A percentile compares a stretch with the other conserved stretches of the same genome.
These are phyloP conservation scores for Cokeromyces recurvatus DNA, from an alignment of 371 early-diverging fungal species.

Conservation along the genomic window DNA sequence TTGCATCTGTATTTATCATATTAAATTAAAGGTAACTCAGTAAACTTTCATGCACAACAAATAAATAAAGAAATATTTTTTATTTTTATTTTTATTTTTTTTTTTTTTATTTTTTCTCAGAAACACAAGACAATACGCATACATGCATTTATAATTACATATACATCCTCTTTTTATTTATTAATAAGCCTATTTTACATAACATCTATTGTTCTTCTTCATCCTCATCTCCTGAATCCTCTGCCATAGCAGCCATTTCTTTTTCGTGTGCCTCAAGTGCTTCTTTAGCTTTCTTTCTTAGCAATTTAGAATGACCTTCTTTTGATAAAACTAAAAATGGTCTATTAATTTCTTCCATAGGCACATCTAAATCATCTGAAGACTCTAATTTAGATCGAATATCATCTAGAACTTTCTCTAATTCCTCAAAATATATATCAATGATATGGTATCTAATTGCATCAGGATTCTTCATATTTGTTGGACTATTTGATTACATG, in stretches of 20 bases:
- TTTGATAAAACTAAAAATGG: conserved; percentile 63
- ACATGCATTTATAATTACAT: too few relatives aligned
- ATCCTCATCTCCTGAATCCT: conserved; percentile 16
- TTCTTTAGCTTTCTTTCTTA: conserved; percentile 52
- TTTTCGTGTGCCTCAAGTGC: conserved; percentile 25
- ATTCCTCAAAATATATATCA: conserved; percentile 80
- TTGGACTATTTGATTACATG: conserved; percentile 45
- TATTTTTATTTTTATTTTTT: too few relatives aligned
- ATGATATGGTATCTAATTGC: conserved; percentile 74
- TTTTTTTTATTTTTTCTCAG: too few relatives aligned
- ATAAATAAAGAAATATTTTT: too few relatives aligned
- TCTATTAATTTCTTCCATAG: conserved; percentile 58
- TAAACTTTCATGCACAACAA: too few relatives aligned
- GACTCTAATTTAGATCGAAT: conserved; percentile 30
- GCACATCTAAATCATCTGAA: conserved; percentile 39
- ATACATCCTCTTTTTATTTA: too few relatives aligned
- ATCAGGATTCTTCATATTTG: conserved; percentile 64
- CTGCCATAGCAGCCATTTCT: conserved; percentile 20
- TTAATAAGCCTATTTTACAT: too few relatives aligned
- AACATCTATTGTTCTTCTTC: conserved; percentile 9
- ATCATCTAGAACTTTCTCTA: conserved; percentile 60
- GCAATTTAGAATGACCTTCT: conserved; percentile 45
- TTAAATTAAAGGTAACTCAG: too few relatives aligned
- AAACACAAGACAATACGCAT: too few relatives aligned
- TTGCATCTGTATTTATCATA: too few relatives aligned